These are phyloP conservation scores for Chaetomium strumarium DNA, from an alignment of 2,329 filamentous ascomycete genomes.

Conservation along the genomic window DNA sequence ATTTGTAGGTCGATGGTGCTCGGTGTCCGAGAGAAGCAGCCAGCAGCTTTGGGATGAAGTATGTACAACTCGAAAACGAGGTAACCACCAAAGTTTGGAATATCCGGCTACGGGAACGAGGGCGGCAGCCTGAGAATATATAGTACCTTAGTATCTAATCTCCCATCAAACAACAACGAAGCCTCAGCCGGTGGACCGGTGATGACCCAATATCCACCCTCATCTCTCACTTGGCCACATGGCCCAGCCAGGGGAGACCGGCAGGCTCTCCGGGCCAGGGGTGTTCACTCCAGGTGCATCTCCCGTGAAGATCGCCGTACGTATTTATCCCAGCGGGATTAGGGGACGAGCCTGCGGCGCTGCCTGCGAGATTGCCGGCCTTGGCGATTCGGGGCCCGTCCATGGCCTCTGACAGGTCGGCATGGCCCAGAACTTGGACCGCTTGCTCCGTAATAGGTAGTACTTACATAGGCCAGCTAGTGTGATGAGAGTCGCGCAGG, in stretches of 20 bases:
- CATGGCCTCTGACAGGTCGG: neutral
- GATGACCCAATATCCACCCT: neutral
- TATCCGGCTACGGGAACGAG: neutral
- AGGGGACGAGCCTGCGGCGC: neutral
- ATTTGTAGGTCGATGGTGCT: too few relatives aligned
- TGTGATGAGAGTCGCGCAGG: neutral
- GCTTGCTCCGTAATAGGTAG: too few relatives aligned
- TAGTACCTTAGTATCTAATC: too few relatives aligned
- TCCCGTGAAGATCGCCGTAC: conserved; percentile 3
- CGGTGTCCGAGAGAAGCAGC: too few relatives aligned
- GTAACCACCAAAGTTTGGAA: too few relatives aligned
- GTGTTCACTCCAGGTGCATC: neutral
- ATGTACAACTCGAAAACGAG: too few relatives aligned
- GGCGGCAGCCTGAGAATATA: neutral
- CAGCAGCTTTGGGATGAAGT: too few relatives aligned
- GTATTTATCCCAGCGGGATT: neutral
- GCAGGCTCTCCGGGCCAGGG: conserved; percentile 8
- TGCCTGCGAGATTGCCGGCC: neutral
- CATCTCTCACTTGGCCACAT: conserved; percentile 9
- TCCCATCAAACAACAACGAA: neutral
- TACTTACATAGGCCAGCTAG: too few relatives aligned
- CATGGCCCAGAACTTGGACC: too few relatives aligned
- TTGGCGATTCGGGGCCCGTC: neutral
- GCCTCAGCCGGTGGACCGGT: neutral
- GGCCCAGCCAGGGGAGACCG: conserved; percentile 3